Conservation (phyloP, 441 rosid genomes). For the Flueggea neowawraea region DNA sequence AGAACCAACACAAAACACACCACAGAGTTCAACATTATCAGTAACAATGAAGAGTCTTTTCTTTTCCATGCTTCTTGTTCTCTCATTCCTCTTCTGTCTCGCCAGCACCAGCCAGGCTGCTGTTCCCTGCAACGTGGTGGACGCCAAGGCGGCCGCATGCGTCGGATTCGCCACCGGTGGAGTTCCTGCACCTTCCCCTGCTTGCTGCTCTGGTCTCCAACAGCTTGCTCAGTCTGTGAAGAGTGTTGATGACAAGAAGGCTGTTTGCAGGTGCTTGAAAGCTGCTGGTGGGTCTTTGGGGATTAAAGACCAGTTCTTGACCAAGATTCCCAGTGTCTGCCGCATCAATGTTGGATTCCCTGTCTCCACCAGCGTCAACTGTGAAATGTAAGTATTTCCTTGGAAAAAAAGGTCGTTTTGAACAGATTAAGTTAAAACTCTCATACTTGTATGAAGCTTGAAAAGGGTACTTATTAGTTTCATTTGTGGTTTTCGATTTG, state of each 20-base stretch:
- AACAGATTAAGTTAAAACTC: too few relatives aligned
- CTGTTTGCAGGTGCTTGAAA: constrained; percentile 36
- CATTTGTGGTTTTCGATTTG: constrained; percentile 3
- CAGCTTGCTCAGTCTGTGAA: constrained; percentile 24
- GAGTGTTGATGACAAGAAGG: constrained; percentile 30
- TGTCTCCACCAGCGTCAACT: constrained; percentile 28
- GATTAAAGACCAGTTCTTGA: constrained; percentile 28
- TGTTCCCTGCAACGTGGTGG: constrained; percentile 21
- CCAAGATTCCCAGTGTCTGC: constrained; percentile 33
- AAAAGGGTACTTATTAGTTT: background rate
- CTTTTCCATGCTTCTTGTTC: constrained; percentile 11
- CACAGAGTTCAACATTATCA: too few relatives aligned
- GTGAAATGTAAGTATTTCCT: constrained; percentile 22
- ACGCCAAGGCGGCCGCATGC: constrained; percentile 24
- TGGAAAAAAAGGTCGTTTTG: too few relatives aligned
- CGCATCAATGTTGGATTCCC: constrained; percentile 37
- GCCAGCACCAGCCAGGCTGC: constrained; percentile 14
- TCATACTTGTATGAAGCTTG: background rate
- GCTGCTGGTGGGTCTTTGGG: constrained; percentile 18
- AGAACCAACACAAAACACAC: background rate
- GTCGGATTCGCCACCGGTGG: constrained; percentile 29
- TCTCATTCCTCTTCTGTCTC: constrained; percentile 12
- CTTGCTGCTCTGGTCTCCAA: constrained; percentile 30
- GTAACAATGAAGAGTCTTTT: background rate
- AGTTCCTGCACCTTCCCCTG: constrained; percentile 6